A percentile compares a stretch with the other conserved stretches of the same genome.
phyloP scores from a whole-genome alignment of 129 eudicot species.

The Dittrichia graveolens region DNA sequence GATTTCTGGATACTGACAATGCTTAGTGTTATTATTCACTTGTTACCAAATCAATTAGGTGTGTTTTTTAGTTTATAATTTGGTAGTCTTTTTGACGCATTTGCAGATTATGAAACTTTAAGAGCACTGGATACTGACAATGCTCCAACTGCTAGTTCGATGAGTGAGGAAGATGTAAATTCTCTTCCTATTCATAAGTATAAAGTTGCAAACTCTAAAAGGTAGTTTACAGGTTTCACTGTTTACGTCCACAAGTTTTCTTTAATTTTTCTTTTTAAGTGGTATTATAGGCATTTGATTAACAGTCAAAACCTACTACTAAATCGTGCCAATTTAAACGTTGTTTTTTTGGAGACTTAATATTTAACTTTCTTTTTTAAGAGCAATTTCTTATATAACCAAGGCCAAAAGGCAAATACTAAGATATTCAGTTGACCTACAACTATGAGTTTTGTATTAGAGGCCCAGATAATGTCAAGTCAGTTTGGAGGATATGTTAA shows the following conservation, averaged over 20 bases:
- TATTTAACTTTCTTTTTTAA: too few relatives aligned
- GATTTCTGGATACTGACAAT: neutral
- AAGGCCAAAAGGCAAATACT: too few relatives aligned
- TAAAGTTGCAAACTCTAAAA: conserved; percentile 54
- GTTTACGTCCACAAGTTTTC: neutral
- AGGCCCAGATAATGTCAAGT: too few relatives aligned
- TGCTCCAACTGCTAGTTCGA: conserved; percentile 63
- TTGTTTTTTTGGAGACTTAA: too few relatives aligned
- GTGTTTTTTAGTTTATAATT: neutral
- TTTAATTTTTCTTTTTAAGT: neutral
- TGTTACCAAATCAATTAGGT: neutral
- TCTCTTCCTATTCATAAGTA: conserved; percentile 92
- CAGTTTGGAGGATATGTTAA: neutral
- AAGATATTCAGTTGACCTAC: too few relatives aligned
- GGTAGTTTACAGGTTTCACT: conserved; percentile 40
- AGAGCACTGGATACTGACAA: conserved; percentile 88
- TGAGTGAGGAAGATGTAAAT: conserved; percentile 96
- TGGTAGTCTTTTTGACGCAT: neutral
- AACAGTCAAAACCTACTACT: too few relatives aligned
- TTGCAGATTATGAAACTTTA: conserved; percentile 88
- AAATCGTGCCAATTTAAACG: too few relatives aligned
- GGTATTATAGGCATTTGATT: neutral
- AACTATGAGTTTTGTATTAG: too few relatives aligned
- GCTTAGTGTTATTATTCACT: neutral
- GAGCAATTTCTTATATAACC: too few relatives aligned